phyloP scores from a whole-genome alignment of 208 protist genomes.

The Leishmania tarentolae region DNA sequence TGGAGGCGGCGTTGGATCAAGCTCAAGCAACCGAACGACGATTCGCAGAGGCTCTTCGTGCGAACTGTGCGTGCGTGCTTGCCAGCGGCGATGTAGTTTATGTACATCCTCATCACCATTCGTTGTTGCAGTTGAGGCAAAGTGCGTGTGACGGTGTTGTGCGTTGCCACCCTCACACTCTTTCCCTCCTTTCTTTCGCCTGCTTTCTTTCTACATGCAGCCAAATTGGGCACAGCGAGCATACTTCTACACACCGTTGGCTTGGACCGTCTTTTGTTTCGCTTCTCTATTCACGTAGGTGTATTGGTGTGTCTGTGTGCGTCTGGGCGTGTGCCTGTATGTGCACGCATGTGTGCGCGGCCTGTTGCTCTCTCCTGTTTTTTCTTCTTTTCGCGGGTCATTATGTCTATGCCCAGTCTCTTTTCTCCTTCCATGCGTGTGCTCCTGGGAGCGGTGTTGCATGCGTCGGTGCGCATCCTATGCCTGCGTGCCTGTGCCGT shows the following conservation, averaged over 20 bases:
- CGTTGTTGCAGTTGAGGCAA: background rate
- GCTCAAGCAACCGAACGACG: background rate
- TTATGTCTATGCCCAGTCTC: background rate
- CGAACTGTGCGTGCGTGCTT: background rate
- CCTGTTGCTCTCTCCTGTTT: background rate
- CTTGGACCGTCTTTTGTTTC: background rate
- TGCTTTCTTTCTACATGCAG: background rate
- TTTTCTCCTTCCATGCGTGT: background rate
- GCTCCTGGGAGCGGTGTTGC: background rate
- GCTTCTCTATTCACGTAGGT: background rate
- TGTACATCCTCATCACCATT: background rate
- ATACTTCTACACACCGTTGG: background rate
- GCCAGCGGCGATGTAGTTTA: background rate
- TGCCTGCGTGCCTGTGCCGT: background rate
- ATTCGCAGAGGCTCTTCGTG: background rate
- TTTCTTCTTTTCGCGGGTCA: background rate
- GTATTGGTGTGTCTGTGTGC: background rate
- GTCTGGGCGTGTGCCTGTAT: background rate
- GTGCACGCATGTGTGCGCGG: background rate
- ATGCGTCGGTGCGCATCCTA: background rate
- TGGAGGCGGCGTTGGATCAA: background rate
- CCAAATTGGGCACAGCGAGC: background rate
- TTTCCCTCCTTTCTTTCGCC: background rate
- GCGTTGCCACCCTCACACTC: background rate
- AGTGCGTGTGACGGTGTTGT: background rate